Conservation (phyloP, 2,329 filamentous ascomycete genomes). For the Fusarium cicatricum region DNA sequence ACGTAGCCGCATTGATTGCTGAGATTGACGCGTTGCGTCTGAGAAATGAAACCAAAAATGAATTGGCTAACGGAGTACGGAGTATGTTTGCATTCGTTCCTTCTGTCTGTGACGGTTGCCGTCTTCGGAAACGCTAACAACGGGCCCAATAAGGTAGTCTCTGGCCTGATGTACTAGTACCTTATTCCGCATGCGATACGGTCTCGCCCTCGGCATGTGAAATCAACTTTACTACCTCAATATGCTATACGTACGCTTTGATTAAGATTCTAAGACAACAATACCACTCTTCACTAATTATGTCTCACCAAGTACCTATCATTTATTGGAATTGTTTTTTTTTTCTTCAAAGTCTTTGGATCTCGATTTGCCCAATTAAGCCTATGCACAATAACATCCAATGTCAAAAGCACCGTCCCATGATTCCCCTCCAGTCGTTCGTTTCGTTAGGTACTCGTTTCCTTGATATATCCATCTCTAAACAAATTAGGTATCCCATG, state of each 20-base stretch:
- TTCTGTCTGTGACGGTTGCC: conserved; percentile 6
- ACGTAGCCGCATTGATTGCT: conserved; percentile 12
- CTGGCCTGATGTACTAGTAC: no score
- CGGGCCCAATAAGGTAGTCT: conserved; percentile 15
- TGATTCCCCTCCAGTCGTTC: background rate
- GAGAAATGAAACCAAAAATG: conserved; percentile 11
- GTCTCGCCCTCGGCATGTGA: conserved; percentile 1
- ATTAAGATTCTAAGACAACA: conserved; percentile 21
- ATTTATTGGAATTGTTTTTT: background rate
- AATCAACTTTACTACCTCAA: no score
- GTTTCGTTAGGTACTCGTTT: background rate
- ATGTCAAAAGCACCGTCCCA: background rate
- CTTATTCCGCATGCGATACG: conserved; percentile 24
- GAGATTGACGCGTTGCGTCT: conserved; percentile 20
- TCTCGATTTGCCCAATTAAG: background rate
- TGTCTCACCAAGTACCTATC: background rate
- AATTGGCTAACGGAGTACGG: no score
- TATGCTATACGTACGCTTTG: no score
- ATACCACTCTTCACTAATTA: background rate
- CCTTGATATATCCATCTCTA: conserved; percentile 18
- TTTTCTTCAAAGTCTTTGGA: background rate
- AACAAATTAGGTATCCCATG: background rate
- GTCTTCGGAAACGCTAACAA: conserved; percentile 26
- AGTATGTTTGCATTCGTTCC: conserved; percentile 21
- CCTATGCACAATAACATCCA: background rate